phyloP scores from a whole-genome alignment of 2,329 filamentous ascomycete species.

The Penicillium sp. region DNA sequence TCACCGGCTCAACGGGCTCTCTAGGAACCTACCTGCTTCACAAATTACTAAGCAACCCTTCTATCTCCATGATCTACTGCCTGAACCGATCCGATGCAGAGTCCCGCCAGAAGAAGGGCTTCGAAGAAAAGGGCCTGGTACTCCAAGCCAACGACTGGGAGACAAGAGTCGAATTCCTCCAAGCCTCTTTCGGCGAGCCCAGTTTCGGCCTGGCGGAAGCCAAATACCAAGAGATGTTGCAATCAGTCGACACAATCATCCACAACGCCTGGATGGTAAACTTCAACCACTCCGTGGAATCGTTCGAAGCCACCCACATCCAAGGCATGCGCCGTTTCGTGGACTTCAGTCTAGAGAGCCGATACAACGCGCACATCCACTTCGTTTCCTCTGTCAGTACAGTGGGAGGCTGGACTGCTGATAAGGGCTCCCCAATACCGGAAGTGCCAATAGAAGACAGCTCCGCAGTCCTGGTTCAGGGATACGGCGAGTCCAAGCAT shows the following conservation, averaged over 20 bases:
- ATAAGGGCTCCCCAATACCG: slow-evolving; percentile 21
- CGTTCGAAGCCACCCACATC: slow-evolving; percentile 12
- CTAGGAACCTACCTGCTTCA: slow-evolving; percentile 19
- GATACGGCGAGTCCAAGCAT: slow-evolving; percentile 35
- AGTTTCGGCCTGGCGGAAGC: slow-evolving; percentile 23
- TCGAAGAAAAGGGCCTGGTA: slow-evolving; percentile 6
- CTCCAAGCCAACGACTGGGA: background rate
- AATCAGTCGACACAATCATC: slow-evolving; percentile 25
- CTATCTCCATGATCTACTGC: slow-evolving; percentile 16
- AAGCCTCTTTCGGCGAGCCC: slow-evolving; percentile 20
- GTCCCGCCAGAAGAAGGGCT: slow-evolving; percentile 3
- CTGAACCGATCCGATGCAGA: slow-evolving; percentile 15
- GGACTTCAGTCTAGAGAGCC: slow-evolving; percentile 20
- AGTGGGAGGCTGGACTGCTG: slow-evolving; percentile 17
- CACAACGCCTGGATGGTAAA: slow-evolving; percentile 39
- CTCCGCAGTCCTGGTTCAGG: slow-evolving; percentile 28
- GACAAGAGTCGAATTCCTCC: slow-evolving; percentile 34
- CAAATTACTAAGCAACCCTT: slow-evolving; percentile 5
- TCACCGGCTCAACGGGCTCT: slow-evolving; percentile 20
- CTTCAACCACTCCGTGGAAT: slow-evolving; percentile 12
- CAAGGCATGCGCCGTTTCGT: slow-evolving; percentile 17
- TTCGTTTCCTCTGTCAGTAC: slow-evolving; percentile 27
- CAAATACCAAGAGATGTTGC: slow-evolving; percentile 21
- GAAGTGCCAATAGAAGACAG: slow-evolving; percentile 18
- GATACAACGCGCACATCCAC: slow-evolving; percentile 16